Percentiles rank a stretch among this genome's conserved stretches.
Conservation (phyloP, 1,284 basidiomycete species). For the Trichosporon asahii region DNA sequence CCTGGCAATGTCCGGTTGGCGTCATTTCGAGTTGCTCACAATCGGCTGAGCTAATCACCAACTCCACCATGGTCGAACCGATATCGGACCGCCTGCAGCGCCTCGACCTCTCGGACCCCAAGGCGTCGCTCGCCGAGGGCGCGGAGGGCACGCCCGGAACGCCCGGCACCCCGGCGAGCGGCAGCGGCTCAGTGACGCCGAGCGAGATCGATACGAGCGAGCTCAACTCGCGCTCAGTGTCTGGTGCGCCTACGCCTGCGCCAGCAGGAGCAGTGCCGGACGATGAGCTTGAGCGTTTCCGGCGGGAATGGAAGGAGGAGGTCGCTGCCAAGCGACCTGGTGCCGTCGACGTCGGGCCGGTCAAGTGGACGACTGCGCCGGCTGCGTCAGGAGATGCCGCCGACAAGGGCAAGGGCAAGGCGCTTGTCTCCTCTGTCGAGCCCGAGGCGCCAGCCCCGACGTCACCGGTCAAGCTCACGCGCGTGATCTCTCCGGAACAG, state of each 20-base stretch:
- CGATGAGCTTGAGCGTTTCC: slow-evolving; percentile 65
- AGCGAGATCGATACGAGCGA: slow-evolving; percentile 4
- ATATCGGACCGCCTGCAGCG: slow-evolving; percentile 6
- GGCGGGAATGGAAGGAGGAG: slow-evolving; percentile 70
- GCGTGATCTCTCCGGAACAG: not conserved
- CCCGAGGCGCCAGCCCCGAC: not conserved
- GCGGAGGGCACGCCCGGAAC: not conserved
- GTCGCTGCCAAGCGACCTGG: slow-evolving; percentile 43
- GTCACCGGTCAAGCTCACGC: not conserved
- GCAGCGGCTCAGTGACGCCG: not conserved
- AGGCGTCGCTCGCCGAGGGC: not conserved
- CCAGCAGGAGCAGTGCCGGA: slow-evolving; percentile 14
- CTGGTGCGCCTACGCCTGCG: slow-evolving; percentile 1
- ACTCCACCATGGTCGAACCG: slow-evolving; percentile 6
- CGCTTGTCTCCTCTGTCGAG: not conserved
- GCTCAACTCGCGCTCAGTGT: not conserved
- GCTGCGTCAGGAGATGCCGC: slow-evolving; percentile 1
- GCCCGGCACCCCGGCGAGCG: not conserved
- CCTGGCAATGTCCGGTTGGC: not conserved
- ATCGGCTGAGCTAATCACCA: not conserved
- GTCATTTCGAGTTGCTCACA: not conserved
- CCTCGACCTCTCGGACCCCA: not conserved
- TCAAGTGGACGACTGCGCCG: slow-evolving; percentile 13
- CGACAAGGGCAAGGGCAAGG: slow-evolving; percentile 9
- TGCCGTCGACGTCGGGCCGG: slow-evolving; percentile 15